A percentile compares a stretch with the other conserved stretches of the same genome.
Conservation (phyloP, 1,139 yeast species). For the Geotrichum candidum region DNA sequence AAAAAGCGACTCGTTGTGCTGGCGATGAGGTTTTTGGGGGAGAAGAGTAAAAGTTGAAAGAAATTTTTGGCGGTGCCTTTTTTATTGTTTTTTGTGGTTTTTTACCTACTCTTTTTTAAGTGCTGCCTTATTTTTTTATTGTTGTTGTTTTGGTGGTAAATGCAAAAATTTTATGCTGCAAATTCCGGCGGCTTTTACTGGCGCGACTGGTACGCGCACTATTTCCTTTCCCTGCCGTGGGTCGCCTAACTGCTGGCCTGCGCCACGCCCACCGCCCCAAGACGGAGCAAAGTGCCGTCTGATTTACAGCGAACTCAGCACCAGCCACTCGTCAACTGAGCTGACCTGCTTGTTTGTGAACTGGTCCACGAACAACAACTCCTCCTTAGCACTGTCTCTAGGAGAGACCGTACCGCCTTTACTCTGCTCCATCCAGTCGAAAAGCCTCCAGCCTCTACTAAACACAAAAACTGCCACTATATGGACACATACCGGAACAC, state of each 20-base stretch:
- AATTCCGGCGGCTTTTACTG: not conserved
- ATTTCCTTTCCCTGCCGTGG: not conserved
- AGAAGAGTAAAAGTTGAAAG: not conserved
- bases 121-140: not conserved
- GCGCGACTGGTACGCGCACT: not conserved
- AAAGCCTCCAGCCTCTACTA: constrained; percentile 3
- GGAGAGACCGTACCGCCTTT: not conserved
- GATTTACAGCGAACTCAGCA: not conserved
- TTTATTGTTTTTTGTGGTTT: not conserved
- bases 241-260: not conserved
- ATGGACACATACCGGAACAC: constrained; percentile 14
- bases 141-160: not conserved
- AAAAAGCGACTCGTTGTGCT: not conserved
- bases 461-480: constrained; percentile 11
- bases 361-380: not conserved
- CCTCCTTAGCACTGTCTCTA: not conserved
- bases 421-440: constrained; percentile 4
- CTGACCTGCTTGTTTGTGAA: not conserved
- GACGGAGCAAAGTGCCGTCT: not conserved
- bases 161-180: not conserved
- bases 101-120: not conserved
- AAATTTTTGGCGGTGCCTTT: not conserved
- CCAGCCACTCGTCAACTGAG: constrained; percentile 9
- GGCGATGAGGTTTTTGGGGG: not conserved
- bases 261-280: not conserved